Evolutionary conservation across 2,329 filamentous ascomycete genomes (phyloP).

Genomic region (Akanthomyces uredinophilus): DNA sequence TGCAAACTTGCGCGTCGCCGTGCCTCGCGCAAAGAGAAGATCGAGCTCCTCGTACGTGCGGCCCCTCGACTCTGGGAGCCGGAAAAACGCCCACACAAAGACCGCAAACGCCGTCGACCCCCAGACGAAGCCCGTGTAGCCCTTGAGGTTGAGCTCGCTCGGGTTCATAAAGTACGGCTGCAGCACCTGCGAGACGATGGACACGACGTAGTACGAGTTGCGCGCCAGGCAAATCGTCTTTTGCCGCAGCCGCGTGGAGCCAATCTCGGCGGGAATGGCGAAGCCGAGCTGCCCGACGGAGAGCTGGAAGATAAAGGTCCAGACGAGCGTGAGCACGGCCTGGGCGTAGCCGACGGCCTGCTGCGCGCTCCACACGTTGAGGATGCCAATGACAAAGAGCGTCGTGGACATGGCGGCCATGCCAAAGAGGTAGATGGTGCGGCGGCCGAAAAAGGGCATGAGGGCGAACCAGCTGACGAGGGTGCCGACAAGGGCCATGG

Average conservation of each 20-base stretch:
- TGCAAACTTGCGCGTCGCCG: conserved; percentile 24
- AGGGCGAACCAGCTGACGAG: conserved; percentile 36
- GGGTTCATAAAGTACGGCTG: conserved; percentile 36
- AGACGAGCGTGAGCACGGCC: conserved; percentile 36
- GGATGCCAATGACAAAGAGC: conserved; percentile 37
- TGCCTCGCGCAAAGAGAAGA: conserved; percentile 24
- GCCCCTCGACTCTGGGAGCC: conserved; percentile 24
- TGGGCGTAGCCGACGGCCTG: conserved; percentile 32
- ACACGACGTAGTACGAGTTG: conserved; percentile 22
- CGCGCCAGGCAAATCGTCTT: conserved; percentile 30
- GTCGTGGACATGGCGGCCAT: conserved; percentile 36
- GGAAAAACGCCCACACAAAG: conserved; percentile 24
- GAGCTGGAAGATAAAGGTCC: conserved; percentile 39
- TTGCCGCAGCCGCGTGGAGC: conserved; percentile 27
- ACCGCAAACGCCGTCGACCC: conserved; percentile 22
- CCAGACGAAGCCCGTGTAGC: conserved; percentile 34
- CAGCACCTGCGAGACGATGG: conserved; percentile 23
- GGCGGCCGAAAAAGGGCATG: conserved; percentile 37
- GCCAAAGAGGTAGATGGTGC: conserved; percentile 36
- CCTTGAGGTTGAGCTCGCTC: conserved; percentile 33
- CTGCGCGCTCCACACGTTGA: conserved; percentile 42
- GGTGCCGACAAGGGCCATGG: conserved; percentile 38
- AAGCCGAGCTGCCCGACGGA: conserved; percentile 31
- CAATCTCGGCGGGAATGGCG: conserved; percentile 26
- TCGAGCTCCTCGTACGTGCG: conserved; percentile 25